phyloP scores from a whole-genome alignment of 1,139 yeast genomes.

The Kurtzmaniella quercitrusa region DNA sequence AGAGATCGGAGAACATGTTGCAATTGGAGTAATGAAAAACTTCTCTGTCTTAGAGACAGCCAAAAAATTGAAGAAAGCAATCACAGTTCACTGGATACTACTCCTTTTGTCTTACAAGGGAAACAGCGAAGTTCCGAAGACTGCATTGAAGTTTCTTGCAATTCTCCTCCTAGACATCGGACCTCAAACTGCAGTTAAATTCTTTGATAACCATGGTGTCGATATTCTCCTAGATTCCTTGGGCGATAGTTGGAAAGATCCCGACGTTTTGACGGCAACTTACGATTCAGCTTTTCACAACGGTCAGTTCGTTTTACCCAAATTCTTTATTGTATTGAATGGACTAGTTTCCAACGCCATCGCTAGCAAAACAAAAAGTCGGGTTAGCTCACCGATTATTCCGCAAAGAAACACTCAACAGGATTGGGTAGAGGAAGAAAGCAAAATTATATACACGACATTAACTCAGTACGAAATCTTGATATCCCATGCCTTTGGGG shows the following conservation, averaged over 20 bases:
- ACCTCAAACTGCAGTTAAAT: constrained; percentile 42
- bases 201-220: constrained; percentile 53
- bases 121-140: constrained; percentile 19
- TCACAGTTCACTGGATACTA: constrained; percentile 66
- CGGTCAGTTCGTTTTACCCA: not conserved
- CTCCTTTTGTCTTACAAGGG: constrained; percentile 43
- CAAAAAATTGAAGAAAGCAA: constrained; percentile 50
- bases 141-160: constrained; percentile 47
- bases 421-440: not conserved
- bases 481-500: not conserved
- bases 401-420: not conserved
- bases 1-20: not conserved
- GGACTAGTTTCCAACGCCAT: constrained; percentile 3
- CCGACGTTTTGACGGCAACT: constrained; percentile 28
- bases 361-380: not conserved
- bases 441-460: not conserved
- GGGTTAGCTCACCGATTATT: not conserved
- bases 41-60: constrained; percentile 31
- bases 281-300: constrained; percentile 40
- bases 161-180: constrained; percentile 47
- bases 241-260: constrained; percentile 45
- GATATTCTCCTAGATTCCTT: constrained; percentile 47
- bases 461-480: not conserved
- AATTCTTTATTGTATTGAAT: not conserved
- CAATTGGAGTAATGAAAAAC: not conserved